Conservation (phyloP, 257 asterid genomes). For the Solanum paucissectum region DNA sequence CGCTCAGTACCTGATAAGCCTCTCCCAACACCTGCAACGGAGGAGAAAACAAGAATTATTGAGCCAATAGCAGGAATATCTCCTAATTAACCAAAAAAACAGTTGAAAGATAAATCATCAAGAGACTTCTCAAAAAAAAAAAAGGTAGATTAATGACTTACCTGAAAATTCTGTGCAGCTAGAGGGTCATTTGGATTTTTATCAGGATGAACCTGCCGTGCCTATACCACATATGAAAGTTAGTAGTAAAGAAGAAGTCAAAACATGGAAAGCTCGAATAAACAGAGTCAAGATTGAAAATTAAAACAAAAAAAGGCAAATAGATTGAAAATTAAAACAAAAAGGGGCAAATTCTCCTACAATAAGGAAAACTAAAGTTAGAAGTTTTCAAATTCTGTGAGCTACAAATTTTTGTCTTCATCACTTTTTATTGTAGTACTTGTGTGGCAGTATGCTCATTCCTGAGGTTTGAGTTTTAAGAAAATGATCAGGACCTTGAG, state of each 20-base stretch:
- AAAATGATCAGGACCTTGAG: neutral
- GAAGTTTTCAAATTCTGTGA: neutral
- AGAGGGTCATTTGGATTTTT: slow-evolving; percentile 93
- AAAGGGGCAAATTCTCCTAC: neutral
- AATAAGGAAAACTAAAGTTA: neutral
- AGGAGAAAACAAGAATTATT: slow-evolving; percentile 8
- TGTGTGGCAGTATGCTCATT: neutral
- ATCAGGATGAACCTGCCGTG: slow-evolving; percentile 98
- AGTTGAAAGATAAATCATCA: neutral
- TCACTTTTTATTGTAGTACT: neutral
- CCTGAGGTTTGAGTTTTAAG: neutral
- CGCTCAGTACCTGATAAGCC: slow-evolving; percentile 97
- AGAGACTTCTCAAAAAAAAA: neutral
- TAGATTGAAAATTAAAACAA: neutral
- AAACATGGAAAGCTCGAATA: neutral
- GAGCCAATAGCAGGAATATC: slow-evolving; percentile 6
- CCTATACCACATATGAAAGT: slow-evolving; percentile 33
- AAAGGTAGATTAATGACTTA: neutral
- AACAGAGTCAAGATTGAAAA: neutral
- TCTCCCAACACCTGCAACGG: slow-evolving; percentile 72
- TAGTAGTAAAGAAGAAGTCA: neutral
- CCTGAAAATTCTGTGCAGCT: slow-evolving; percentile 98
- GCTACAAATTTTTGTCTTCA: neutral
- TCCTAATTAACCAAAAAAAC: neutral
- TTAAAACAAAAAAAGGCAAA: neutral